Percentiles rank a stretch among this genome's conserved stretches.
Evolutionary conservation across 257 asterid genomes (phyloP).

Genomic region (Solanum dulcamara): DNA sequence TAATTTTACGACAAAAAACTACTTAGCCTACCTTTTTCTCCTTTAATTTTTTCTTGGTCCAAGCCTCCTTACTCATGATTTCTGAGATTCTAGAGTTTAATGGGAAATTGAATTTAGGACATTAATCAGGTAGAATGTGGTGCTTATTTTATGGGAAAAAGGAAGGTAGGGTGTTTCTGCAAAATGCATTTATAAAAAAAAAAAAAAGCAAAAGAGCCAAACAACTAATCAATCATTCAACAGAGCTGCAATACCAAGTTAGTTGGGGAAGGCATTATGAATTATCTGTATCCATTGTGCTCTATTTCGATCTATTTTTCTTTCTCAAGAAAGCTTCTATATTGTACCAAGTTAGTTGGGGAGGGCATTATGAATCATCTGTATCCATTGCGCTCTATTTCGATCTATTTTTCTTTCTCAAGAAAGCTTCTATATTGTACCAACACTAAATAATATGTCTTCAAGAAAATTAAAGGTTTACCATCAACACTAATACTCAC

Average conservation of each 20-base stretch:
- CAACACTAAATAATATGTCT: background rate
- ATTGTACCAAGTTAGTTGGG: background rate
- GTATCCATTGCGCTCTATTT: background rate
- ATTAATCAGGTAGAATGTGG: background rate
- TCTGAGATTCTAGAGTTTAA: background rate
- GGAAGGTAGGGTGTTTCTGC: background rate
- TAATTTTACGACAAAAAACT: background rate
- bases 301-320: background rate
- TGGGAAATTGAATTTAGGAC: background rate
- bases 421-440: background rate
- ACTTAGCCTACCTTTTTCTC: background rate
- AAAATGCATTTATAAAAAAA: background rate
- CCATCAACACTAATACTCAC: background rate
- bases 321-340: background rate
- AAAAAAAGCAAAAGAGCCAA: background rate
- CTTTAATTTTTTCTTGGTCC: background rate
- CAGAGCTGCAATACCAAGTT: background rate
- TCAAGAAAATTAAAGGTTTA: background rate
- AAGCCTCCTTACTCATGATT: background rate
- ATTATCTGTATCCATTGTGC: background rate
- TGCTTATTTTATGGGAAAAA: background rate
- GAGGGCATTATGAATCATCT: background rate
- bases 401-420: background rate
- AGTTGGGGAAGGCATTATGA: background rate
- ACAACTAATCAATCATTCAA: background rate